phyloP scores from a whole-genome alignment of 176 grass and related monocot genomes.

The Rhipidocladum racemiflorum region DNA sequence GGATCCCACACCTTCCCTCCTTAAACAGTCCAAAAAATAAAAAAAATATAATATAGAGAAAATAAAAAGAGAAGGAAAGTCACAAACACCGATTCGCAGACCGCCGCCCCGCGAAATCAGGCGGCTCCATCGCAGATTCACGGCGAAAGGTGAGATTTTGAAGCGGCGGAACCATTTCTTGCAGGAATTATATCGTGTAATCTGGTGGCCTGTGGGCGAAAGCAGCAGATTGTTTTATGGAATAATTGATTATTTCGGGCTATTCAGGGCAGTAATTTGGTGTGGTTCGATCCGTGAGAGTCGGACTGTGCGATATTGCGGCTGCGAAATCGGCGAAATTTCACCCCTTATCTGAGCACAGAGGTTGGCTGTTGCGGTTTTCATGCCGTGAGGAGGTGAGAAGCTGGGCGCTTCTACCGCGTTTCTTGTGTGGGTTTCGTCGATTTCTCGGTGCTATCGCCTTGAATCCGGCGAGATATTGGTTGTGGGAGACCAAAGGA shows the following conservation, averaged over 20 bases:
- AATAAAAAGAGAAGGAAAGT: neutral
- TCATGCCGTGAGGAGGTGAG: neutral
- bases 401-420: neutral
- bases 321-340: neutral
- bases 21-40: neutral
- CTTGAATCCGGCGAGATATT: neutral
- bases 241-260: too few relatives aligned
- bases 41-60: neutral
- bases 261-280: neutral
- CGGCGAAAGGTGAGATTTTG: neutral
- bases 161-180: neutral
- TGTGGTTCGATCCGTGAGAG: neutral
- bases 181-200: neutral
- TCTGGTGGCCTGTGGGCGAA: too few relatives aligned
- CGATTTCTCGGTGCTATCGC: neutral
- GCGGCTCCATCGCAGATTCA: slow-evolving; percentile 6
- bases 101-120: slow-evolving; percentile 15
- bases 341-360: neutral
- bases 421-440: neutral
- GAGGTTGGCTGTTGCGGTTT: neutral
- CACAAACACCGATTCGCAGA: slow-evolving; percentile 1
- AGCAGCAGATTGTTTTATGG: neutral
- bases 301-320: neutral
- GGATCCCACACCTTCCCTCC: neutral
- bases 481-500: neutral